Evolutionary conservation across 768 basidiomycete genomes (phyloP).

Genomic region (Termitomyces sp.): DNA sequence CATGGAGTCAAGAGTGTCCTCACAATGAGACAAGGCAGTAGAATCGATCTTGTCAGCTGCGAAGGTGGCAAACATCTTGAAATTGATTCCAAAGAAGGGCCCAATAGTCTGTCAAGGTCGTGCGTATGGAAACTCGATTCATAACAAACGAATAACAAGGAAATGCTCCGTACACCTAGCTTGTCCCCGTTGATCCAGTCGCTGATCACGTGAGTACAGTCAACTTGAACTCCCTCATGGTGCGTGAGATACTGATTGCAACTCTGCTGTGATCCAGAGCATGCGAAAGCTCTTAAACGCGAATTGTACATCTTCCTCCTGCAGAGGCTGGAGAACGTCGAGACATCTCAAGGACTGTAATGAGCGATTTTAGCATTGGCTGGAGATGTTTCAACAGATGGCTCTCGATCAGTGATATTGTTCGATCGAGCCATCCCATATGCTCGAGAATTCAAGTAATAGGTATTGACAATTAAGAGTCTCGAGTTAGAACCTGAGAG

Average conservation of each 20-base stretch:
- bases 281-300: conserved; percentile 11
- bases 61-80: too few species aligned
- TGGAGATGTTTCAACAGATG: conserved; percentile 32
- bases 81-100: too few species aligned
- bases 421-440: conserved; percentile 49
- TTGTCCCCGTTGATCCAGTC: too few species aligned
- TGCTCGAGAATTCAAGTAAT: conserved; percentile 19
- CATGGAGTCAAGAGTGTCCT: too few species aligned
- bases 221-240: too few species aligned
- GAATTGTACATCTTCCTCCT: conserved; percentile 8
- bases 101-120: too few species aligned
- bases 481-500: conserved; percentile 19
- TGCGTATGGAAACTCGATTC: too few species aligned
- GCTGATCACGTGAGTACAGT: too few species aligned
- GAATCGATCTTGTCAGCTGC: too few species aligned
- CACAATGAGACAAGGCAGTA: too few species aligned
- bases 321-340: conserved; percentile 22
- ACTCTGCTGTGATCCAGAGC: conserved; percentile 10
- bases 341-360: conserved; percentile 36
- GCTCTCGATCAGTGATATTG: conserved; percentile 30
- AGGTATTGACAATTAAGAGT: background rate
- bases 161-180: too few species aligned
- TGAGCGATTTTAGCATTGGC: conserved; percentile 37
- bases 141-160: too few species aligned
- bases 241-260: background rate